A percentile compares a stretch with the other conserved stretches of the same genome.
Evolutionary conservation across 176 grass and related monocot genomes (phyloP).

Genomic region (Carex kokanica): DNA sequence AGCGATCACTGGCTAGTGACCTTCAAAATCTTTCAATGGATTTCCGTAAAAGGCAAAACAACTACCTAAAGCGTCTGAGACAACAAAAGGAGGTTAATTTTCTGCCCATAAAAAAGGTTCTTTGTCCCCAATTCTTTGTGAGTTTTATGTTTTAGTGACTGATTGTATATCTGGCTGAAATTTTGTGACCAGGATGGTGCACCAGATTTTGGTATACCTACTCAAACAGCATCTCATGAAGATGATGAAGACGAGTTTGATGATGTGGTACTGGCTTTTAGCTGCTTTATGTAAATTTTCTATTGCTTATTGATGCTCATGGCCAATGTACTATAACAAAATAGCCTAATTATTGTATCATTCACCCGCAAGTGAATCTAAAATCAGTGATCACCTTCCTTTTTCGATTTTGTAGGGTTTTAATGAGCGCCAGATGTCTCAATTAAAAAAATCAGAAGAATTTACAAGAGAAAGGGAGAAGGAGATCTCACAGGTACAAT

Average conservation of each 20-base stretch:
- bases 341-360: not conserved
- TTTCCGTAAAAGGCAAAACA: constrained; percentile 83
- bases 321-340: not conserved
- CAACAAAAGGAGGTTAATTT: constrained; percentile 78
- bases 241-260: constrained; percentile 74
- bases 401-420: constrained; percentile 65
- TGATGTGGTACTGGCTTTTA: constrained; percentile 56
- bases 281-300: constrained; percentile 5
- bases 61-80: constrained; percentile 84
- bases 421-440: constrained; percentile 78
- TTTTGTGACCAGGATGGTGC: constrained; percentile 77
- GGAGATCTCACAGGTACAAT: constrained; percentile 78
- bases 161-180: constrained; percentile 25
- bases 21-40: constrained; percentile 97
- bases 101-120: not conserved
- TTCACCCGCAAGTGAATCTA: not conserved
- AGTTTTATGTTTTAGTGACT: not conserved
- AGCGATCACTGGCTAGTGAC: constrained; percentile 91
- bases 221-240: constrained; percentile 46
- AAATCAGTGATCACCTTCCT: not conserved
- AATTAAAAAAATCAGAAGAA: constrained; percentile 83
- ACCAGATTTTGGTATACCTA: constrained; percentile 76
- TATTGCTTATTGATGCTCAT: not conserved
- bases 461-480: constrained; percentile 92
- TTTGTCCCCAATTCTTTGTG: constrained; percentile 16